phyloP scores from a whole-genome alignment of 371 early-diverging fungal genomes.

The Mucor piriformis region DNA sequence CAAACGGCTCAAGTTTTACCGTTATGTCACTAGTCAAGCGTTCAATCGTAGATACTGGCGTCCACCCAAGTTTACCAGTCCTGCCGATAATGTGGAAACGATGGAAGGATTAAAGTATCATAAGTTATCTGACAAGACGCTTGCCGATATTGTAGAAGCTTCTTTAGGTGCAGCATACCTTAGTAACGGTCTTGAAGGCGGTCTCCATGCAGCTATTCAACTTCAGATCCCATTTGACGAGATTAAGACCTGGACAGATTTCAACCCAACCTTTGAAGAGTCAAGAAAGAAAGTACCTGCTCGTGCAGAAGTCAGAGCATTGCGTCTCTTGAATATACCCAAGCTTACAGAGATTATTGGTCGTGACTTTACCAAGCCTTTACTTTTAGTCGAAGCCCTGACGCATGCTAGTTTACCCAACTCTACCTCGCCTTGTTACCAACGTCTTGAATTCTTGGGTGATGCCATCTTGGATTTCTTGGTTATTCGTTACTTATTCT shows the following conservation, averaged over 20 bases:
- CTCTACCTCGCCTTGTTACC: constrained; percentile 71
- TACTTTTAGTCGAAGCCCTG: constrained; percentile 77
- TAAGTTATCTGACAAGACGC: constrained; percentile 74
- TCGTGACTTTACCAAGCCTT: constrained; percentile 71
- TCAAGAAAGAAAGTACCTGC: constrained; percentile 33
- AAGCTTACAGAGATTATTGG: constrained; percentile 61
- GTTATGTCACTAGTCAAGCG: constrained; percentile 61
- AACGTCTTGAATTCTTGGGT: constrained; percentile 95
- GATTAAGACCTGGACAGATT: constrained; percentile 56
- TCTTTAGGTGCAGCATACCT: constrained; percentile 81
- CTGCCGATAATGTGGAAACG: constrained; percentile 38
- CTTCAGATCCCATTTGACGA: constrained; percentile 64
- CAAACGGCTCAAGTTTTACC: constrained; percentile 57
- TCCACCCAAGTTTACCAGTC: constrained; percentile 52
- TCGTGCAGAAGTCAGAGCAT: constrained; percentile 32
- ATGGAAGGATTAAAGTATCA: constrained; percentile 39
- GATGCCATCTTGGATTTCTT: constrained; percentile 90
- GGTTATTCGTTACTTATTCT: constrained; percentile 73
- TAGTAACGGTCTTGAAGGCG: constrained; percentile 64
- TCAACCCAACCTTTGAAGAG: constrained; percentile 36
- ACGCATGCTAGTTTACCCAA: constrained; percentile 82
- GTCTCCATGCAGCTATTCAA: constrained; percentile 60
- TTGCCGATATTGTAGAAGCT: constrained; percentile 93
- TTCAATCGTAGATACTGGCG: constrained; percentile 72
- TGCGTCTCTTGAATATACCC: constrained; percentile 27